These are phyloP conservation scores for Exophiala aquamarina DNA, from an alignment of 2,329 filamentous ascomycete species.

Conservation along the genomic window DNA sequence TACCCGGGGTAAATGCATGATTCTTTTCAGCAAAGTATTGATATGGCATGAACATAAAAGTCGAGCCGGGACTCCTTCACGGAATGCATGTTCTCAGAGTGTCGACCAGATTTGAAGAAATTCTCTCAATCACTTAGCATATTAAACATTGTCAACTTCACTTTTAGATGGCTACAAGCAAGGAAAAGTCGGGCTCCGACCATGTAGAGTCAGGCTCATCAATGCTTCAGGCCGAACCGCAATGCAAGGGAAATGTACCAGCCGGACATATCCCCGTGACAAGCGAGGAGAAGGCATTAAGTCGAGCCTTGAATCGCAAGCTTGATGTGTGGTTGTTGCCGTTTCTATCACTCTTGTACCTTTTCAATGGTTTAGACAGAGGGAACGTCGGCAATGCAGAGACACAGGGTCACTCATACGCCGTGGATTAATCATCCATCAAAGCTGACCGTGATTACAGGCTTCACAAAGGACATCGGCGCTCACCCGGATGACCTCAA, in stretches of 20 bases:
- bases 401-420: slow-evolving; percentile 35
- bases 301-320: slow-evolving; percentile 36
- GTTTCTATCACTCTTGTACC: slow-evolving; percentile 52
- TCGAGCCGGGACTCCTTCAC: too few species aligned
- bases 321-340: slow-evolving; percentile 52
- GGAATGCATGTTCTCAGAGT: too few species aligned
- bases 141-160: too few species aligned
- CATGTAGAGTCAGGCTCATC: slow-evolving; percentile 13
- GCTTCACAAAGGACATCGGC: slow-evolving; percentile 57
- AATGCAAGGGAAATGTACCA: slow-evolving; percentile 5
- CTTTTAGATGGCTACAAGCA: neutral
- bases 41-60: too few species aligned
- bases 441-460: slow-evolving; percentile 34
- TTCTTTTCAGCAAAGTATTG: too few species aligned
- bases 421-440: too few species aligned
- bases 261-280: slow-evolving; percentile 13
- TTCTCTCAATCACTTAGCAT: too few species aligned
- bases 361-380: slow-evolving; percentile 55
- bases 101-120: too few species aligned
- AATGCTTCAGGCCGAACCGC: slow-evolving; percentile 1
- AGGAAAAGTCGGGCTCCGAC: slow-evolving; percentile 8
- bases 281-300: slow-evolving; percentile 16
- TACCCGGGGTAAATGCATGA: too few species aligned
- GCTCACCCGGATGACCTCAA: slow-evolving; percentile 55
- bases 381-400: slow-evolving; percentile 57